Evolutionary conservation across 768 basidiomycete genomes (phyloP).

Genomic region (Boletus subparvulus): DNA sequence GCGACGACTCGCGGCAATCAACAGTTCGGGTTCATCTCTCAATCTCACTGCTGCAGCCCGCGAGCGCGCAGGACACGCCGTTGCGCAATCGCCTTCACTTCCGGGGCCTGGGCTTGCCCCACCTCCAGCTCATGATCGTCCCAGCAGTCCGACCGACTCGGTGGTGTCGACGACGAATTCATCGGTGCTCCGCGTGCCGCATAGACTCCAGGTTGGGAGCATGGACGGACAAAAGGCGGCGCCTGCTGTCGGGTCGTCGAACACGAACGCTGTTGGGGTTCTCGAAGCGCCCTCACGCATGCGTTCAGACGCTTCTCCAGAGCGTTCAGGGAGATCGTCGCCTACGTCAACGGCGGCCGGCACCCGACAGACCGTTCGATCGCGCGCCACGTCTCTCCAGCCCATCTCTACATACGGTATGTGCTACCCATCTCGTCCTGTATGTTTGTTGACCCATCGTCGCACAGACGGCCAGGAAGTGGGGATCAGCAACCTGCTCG

Average conservation of each 20-base stretch:
- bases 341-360: slow-evolving; percentile 65
- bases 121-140: slow-evolving; percentile 46
- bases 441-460: slow-evolving; percentile 1
- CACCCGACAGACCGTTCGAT: slow-evolving; percentile 46
- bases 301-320: slow-evolving; percentile 62
- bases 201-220: slow-evolving; percentile 67
- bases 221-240: slow-evolving; percentile 83
- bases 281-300: slow-evolving; percentile 75
- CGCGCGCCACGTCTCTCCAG: slow-evolving; percentile 51
- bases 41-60: slow-evolving; percentile 43
- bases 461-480: slow-evolving; percentile 82
- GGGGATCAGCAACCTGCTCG: slow-evolving; percentile 84
- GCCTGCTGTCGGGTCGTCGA: slow-evolving; percentile 85
- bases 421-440: slow-evolving; percentile 8
- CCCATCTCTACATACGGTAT: slow-evolving; percentile 74
- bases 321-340: slow-evolving; percentile 75
- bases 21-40: slow-evolving; percentile 67
- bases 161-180: slow-evolving; percentile 72
- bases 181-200: slow-evolving; percentile 52
- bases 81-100: slow-evolving; percentile 13
- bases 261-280: slow-evolving; percentile 77
- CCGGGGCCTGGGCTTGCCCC: slow-evolving; percentile 22
- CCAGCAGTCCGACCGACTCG: slow-evolving; percentile 81
- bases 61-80: slow-evolving; percentile 40
- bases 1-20: slow-evolving; percentile 70